phyloP scores from a whole-genome alignment of 257 asterid species.

The Nicotiana noctiflora region DNA sequence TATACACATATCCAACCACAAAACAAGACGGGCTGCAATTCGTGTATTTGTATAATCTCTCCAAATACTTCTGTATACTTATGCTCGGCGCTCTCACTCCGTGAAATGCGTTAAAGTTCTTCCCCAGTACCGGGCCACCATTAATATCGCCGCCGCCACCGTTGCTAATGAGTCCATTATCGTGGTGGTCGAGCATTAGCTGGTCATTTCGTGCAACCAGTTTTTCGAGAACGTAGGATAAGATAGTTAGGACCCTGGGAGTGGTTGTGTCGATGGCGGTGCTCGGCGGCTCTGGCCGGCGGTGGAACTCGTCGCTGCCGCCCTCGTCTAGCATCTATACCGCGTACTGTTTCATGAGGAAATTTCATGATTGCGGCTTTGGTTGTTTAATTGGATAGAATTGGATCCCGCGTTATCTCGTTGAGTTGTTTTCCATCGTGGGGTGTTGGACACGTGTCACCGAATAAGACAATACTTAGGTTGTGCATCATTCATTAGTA shows the following conservation, averaged over 20 bases:
- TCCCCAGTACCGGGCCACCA: slow-evolving; percentile 11
- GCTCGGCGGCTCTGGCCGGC: slow-evolving; percentile 36
- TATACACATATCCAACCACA: slow-evolving; percentile 75
- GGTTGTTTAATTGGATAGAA: too few species aligned
- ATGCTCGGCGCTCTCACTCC: slow-evolving; percentile 69
- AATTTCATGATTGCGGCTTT: too few species aligned
- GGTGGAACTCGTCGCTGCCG: slow-evolving; percentile 27
- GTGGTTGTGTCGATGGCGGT: slow-evolving; percentile 24
- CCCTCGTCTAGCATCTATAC: slow-evolving; percentile 43
- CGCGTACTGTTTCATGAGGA: too few species aligned
- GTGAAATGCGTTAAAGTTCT: slow-evolving; percentile 48
- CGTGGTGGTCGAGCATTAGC: slow-evolving; percentile 11
- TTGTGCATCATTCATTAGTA: too few species aligned
- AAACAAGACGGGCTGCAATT: slow-evolving; percentile 77
- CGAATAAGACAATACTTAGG: background rate
- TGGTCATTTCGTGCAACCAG: slow-evolving; percentile 65
- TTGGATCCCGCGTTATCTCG: background rate
- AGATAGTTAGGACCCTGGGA: slow-evolving; percentile 62
- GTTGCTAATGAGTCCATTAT: background rate
- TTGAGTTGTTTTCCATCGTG: slow-evolving; percentile 3
- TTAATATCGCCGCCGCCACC: background rate
- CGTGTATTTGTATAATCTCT: slow-evolving; percentile 80
- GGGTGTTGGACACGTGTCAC: slow-evolving; percentile 6
- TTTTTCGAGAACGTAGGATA: slow-evolving; percentile 63
- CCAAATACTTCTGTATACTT: slow-evolving; percentile 56